phyloP scores from a whole-genome alignment of 1,139 yeast species.

The Protomyces inundatus region DNA sequence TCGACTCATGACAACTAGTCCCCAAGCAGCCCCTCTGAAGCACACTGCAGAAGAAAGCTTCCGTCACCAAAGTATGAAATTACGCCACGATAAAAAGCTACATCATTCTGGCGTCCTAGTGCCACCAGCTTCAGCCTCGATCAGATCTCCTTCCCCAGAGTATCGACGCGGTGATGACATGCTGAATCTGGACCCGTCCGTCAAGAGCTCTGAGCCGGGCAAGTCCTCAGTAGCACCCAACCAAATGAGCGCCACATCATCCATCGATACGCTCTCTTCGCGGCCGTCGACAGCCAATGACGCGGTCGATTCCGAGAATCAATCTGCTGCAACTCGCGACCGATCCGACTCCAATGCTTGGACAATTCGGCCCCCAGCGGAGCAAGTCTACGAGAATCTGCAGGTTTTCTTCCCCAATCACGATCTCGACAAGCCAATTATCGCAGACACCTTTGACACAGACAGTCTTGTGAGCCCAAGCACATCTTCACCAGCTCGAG shows the following conservation, averaged over 20 bases:
- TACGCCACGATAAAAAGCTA: not conserved
- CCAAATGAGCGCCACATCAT: not conserved
- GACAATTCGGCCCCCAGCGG: constrained; percentile 90
- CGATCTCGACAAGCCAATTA: constrained; percentile 85
- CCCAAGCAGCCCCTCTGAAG: not conserved
- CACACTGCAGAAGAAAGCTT: not conserved
- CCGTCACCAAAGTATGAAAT: constrained; percentile 10
- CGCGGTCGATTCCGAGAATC: not conserved
- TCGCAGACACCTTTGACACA: constrained; percentile 54
- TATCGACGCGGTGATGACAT: constrained; percentile 16
- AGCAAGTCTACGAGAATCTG: constrained; percentile 82
- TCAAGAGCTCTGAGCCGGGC: not conserved
- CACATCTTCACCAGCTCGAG: not conserved
- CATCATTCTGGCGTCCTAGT: not conserved
- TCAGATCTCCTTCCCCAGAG: constrained; percentile 9
- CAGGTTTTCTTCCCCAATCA: constrained; percentile 91
- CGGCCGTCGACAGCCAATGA: not conserved
- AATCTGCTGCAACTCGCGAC: not conserved
- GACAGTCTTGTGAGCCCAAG: constrained; percentile 38
- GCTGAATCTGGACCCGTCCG: constrained; percentile 3
- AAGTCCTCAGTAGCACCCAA: not conserved
- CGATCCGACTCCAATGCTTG: constrained; percentile 28
- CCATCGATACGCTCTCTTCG: not conserved
- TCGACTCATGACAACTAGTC: not conserved
- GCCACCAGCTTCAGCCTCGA: not conserved